Evolutionary conservation across 805 yeast species (phyloP), one percentile per base, ranked within the genome.

Genomic region (Brettanomyces custersianus): DNA sequence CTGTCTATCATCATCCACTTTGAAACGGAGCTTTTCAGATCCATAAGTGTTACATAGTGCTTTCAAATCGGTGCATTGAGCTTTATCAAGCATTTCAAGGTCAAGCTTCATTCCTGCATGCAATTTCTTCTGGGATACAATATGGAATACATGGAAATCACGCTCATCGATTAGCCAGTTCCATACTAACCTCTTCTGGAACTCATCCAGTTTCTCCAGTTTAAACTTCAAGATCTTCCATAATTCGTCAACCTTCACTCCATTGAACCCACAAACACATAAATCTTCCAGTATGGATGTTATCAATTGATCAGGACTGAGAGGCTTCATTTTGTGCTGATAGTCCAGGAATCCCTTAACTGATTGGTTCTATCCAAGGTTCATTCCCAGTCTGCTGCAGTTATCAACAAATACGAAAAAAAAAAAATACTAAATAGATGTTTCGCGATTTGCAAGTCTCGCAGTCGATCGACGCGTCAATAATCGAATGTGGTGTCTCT

Each of bases 1-100:
- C 46, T 75, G 74, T 27, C 68, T 68, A 37, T 72, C 77, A 20
- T 72, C 72, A 4, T 66, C 61, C 3, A 80, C 72, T 12, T 59
- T 56, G 3, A 68, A 37, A 8, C 46, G 33, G 4, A 48, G 29
- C 1, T 41, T 37, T 0, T 38, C 34, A 20, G 37, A 21, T 10
- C 46, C 44, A 11, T 41, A 39, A 6, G 34, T 18, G 4, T 33
- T 31, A n/a, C 34, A 10, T 7, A 48, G 31, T 3, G 27, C 29
- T 1, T 18, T 26, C 16, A 37, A 40, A 22, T 40, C 35, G 2
- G 15, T n/a, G 23, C 12, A 40, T 5, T 20, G 20, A 4, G 31
- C 20, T 24, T 44, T 48, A 20, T 41, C 42, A 4, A 48, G 18
- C 8, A 11, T 23, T 18, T 39, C 35, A 4, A 36, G 22, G 4